Conservation (phyloP, 306 rosid genomes). For the Argentina anserina region DNA sequence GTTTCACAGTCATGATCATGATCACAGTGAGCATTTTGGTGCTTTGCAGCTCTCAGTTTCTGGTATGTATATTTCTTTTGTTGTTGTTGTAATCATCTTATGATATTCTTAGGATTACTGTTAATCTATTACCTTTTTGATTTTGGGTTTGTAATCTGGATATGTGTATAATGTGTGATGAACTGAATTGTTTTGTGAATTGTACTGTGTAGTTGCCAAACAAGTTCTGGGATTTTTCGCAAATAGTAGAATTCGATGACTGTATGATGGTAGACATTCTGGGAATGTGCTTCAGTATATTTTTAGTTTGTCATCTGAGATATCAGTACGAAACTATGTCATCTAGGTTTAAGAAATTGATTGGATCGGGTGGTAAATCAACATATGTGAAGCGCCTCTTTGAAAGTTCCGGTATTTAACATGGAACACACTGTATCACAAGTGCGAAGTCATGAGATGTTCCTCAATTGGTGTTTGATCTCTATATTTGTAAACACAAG, state of each 20-base stretch:
- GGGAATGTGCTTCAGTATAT: neutral
- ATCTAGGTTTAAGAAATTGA: neutral
- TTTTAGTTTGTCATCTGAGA: neutral
- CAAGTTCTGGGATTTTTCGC: neutral
- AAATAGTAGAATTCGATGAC: neutral
- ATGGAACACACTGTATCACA: neutral
- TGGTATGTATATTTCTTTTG: conserved; percentile 43
- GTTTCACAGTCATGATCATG: conserved; percentile 33
- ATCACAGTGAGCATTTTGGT: conserved; percentile 25
- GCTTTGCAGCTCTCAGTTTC: conserved; percentile 51
- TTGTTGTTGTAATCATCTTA: neutral
- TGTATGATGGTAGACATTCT: neutral
- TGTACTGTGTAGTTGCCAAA: conserved; percentile 15
- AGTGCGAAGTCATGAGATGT: neutral
- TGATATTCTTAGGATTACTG: neutral
- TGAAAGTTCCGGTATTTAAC: neutral
- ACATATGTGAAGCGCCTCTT: neutral
- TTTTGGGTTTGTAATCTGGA: neutral
- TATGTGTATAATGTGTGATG: neutral
- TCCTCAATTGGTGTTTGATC: no score
- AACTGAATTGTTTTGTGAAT: neutral
- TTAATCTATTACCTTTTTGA: neutral
- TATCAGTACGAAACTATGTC: neutral
- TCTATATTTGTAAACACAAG: neutral
- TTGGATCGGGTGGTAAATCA: neutral